A percentile compares a stretch with the other conserved stretches of the same genome.
These are phyloP conservation scores for Hypoxylon sp. DNA, from an alignment of 2,329 filamentous ascomycete genomes.

Conservation along the genomic window DNA sequence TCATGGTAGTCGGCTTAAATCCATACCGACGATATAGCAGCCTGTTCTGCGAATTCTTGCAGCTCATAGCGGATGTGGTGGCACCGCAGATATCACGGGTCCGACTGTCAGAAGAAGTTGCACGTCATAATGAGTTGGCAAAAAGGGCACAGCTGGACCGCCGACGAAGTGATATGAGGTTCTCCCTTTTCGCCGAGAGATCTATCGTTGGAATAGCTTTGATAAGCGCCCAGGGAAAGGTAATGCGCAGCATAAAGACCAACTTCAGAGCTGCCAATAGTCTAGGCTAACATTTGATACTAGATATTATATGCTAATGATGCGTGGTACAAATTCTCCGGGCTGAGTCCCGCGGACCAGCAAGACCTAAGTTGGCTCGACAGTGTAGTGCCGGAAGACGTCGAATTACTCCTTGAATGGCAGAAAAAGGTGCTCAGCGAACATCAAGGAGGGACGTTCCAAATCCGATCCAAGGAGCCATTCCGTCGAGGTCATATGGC, in stretches of 20 bases:
- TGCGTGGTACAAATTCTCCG: conserved; percentile 40
- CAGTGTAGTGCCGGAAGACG: conserved; percentile 37
- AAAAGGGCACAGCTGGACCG: conserved; percentile 36
- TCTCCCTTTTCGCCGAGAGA: conserved; percentile 41
- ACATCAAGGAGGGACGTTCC: conserved; percentile 41
- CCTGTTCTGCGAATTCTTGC: conserved; percentile 38
- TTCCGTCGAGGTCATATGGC: conserved; percentile 40
- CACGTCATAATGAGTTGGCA: conserved; percentile 37
- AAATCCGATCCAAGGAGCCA: conserved; percentile 39
- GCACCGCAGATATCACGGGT: conserved; percentile 37
- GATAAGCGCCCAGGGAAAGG: conserved; percentile 34
- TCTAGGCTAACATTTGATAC: conserved; percentile 6
- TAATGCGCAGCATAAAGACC: conserved; percentile 3
- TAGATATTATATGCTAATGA: conserved; percentile 43
- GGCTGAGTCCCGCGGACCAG: conserved; percentile 30
- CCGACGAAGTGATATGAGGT: conserved; percentile 39
- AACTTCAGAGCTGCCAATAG: too few relatives aligned
- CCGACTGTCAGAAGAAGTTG: conserved; percentile 38
- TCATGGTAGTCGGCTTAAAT: conserved; percentile 41
- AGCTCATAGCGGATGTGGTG: conserved; percentile 35
- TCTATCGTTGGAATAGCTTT: conserved; percentile 41
- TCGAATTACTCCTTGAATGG: conserved; percentile 38
- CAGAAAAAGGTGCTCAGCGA: conserved; percentile 28
- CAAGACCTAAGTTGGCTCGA: conserved; percentile 34
- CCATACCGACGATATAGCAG: conserved; percentile 36